Base-by-base conservation (phyloP, 2,329 filamentous ascomycete genomes). In the Clonostachys sp. region DNA sequence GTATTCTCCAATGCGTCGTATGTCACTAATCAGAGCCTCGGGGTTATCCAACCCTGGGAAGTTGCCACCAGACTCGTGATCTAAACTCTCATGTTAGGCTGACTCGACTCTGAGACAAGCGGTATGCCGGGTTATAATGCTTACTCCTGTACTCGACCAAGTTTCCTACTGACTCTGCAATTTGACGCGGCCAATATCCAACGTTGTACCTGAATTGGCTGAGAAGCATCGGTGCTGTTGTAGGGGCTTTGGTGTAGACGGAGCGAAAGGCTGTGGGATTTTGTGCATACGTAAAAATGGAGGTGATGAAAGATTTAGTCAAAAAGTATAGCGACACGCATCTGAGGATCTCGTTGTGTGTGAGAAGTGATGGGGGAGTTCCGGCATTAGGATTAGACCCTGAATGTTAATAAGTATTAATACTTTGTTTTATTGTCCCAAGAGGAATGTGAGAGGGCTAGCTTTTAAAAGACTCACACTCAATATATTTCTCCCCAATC, bases 401-500 rank as follows among this genome's bases (percentile, higher is more conserved):
- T 45, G 17, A n/a, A 38, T 17, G 8, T 30, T 38, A 4, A 10
- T 18, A 9, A 36, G 34, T 5, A 18, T 24, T 18, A 34, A 39
- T 14, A 12, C 12, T 20, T 13, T 14, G 3, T 6, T 14, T 24
- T 41, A 4, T 44, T 35, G n/a, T 49, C 49, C 24, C 8, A 10
- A 4, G 24, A 30, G 10, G 3, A 5, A 10, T 30, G 9, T 2
- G 24, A 30, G 9, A 30, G 24, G 9, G 24, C 9, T 4, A 10
- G 24, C 6, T 36, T 20, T 54, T 38, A 18, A 41, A 48, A 10
- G 33, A 48, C 52, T 51, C 45, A 53, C 48, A 52, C 39, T 51
- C 51, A 6, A 59, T 51, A 42, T 54, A 51, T 45, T 74, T 72
- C 50, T 73, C 67, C 2, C 68, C 71, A 1, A 73, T 59, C 53